Evolutionary conservation across 352 stramenopile species (phyloP).

Genomic region (Phytophthora fragariaefolia): DNA sequence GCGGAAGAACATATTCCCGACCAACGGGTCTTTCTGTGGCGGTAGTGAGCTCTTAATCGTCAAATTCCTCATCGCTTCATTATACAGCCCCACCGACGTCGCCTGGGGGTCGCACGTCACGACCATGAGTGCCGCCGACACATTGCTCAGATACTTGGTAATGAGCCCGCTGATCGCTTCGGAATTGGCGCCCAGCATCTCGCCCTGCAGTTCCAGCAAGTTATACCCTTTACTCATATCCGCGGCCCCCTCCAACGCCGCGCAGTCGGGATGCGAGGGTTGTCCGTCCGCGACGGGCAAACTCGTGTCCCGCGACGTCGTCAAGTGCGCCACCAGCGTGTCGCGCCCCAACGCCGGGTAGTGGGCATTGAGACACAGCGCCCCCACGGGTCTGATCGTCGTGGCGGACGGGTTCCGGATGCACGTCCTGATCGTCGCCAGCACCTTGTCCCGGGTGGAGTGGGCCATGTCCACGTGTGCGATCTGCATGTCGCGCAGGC

Average conservation of each 20-base stretch:
- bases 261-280: conserved; percentile 66
- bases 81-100: conserved; percentile 73
- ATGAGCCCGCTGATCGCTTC: conserved; percentile 79
- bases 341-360: conserved; percentile 45
- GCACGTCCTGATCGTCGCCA: conserved; percentile 79
- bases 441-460: conserved; percentile 65
- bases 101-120: conserved; percentile 66
- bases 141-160: conserved; percentile 76
- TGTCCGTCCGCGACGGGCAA: conserved; percentile 55
- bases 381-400: conserved; percentile 68
- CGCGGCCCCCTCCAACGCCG: conserved; percentile 27
- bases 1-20: conserved; percentile 73
- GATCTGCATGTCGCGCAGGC: conserved; percentile 72
- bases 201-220: conserved; percentile 65
- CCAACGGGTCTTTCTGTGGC: conserved; percentile 62
- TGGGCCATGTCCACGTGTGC: conserved; percentile 61
- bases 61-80: conserved; percentile 75
- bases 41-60: conserved; percentile 67
- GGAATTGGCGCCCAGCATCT: conserved; percentile 70
- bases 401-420: conserved; percentile 83
- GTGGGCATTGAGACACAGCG: conserved; percentile 68
- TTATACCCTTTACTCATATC: conserved; percentile 69
- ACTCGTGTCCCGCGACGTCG: conserved; percentile 39
- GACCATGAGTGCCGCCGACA: conserved; percentile 59
- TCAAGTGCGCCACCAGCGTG: conserved; percentile 67